These are phyloP conservation scores for Simplicillium sp. DNA, from an alignment of 2,329 filamentous ascomycete species.

Conservation along the genomic window DNA sequence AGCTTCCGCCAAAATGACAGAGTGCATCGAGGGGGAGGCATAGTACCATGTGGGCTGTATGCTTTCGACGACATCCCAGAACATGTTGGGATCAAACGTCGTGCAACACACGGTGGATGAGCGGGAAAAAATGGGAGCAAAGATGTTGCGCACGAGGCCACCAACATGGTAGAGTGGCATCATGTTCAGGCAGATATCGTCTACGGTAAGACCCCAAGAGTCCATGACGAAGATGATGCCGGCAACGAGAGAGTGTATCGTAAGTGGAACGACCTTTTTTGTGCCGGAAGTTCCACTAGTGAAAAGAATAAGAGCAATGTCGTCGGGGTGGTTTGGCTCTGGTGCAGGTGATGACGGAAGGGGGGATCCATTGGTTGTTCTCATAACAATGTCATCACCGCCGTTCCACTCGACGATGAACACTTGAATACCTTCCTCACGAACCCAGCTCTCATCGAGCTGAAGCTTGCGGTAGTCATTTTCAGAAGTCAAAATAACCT, in stretches of 20 bases:
- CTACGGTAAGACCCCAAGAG: slow-evolving; percentile 37
- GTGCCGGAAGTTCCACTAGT: slow-evolving; percentile 48
- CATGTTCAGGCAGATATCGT: slow-evolving; percentile 46
- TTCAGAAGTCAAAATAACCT: slow-evolving; percentile 33
- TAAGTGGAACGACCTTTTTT: slow-evolving; percentile 49
- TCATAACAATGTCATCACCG: slow-evolving; percentile 24
- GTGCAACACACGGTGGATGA: slow-evolving; percentile 44
- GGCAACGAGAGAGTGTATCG: slow-evolving; percentile 36
- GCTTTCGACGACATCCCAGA: slow-evolving; percentile 43
- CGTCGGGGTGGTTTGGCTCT: slow-evolving; percentile 30
- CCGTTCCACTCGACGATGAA: slow-evolving; percentile 26
- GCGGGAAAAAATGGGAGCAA: slow-evolving; percentile 21
- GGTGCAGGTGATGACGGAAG: slow-evolving; percentile 5
- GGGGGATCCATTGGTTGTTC: slow-evolving; percentile 7
- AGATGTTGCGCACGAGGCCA: too few species aligned
- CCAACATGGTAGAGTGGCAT: slow-evolving; percentile 47
- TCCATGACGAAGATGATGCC: slow-evolving; percentile 43
- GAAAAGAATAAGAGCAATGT: slow-evolving; percentile 42
- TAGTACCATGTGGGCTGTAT: slow-evolving; percentile 46
- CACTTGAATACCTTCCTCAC: slow-evolving; percentile 24
- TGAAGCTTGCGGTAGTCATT: slow-evolving; percentile 29
- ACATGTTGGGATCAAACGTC: slow-evolving; percentile 43
- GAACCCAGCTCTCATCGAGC: slow-evolving; percentile 19
- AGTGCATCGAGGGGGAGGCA: slow-evolving; percentile 47
- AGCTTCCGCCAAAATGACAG: slow-evolving; percentile 39